A percentile compares a stretch with the other conserved stretches of the same genome.
These are phyloP conservation scores for Carnegiea gigantea DNA, from an alignment of 179 eudicot species.

Conservation along the genomic window DNA sequence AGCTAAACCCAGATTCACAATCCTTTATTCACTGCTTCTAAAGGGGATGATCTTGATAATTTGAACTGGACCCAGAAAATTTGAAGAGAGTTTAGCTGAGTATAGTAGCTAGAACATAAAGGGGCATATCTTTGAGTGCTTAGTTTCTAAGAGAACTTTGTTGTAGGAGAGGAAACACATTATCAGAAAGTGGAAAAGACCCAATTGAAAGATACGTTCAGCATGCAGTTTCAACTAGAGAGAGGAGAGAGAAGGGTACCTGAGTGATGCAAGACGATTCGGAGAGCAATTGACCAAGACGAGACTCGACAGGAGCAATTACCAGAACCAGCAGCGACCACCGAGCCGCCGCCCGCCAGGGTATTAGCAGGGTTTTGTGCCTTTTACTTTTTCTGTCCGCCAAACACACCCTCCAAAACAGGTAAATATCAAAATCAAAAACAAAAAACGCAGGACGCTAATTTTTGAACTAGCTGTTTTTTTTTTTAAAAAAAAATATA, in stretches of 20 bases:
- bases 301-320: too few species aligned
- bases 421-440: not conserved
- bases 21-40: not conserved
- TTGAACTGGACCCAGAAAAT: not conserved
- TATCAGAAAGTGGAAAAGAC: not conserved
- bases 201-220: not conserved
- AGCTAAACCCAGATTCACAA: not conserved
- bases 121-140: not conserved
- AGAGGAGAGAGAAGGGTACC: not conserved
- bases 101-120: not conserved
- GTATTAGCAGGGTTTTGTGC: constrained; percentile 1
- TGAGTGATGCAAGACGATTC: not conserved
- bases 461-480: too few species aligned
- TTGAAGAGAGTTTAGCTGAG: not conserved
- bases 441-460: not conserved
- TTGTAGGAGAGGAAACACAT: not conserved
- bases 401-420: too few species aligned
- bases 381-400: not conserved
- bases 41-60: not conserved
- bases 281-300: not conserved
- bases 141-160: not conserved
- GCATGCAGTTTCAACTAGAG: not conserved
- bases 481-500: too few species aligned
- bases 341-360: constrained; percentile 2
- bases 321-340: not conserved